Evolutionary conservation across 495 filamentous ascomycete genomes (phyloP).

Genomic region (Neurospora intermedia): DNA sequence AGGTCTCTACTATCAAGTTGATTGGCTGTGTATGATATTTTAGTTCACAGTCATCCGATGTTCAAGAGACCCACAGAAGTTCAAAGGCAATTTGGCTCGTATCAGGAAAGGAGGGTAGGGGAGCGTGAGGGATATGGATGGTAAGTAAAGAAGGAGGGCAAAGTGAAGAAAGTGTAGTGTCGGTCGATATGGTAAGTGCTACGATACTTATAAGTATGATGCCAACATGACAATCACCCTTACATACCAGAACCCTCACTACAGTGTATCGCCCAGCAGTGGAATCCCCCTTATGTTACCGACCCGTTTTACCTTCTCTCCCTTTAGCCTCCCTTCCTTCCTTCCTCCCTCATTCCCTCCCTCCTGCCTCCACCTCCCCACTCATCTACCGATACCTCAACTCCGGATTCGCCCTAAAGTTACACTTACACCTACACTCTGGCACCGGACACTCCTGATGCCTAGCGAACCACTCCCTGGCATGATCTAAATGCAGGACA

Average conservation of each 20-base stretch:
- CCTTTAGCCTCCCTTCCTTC: too few species aligned
- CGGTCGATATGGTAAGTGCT: background rate
- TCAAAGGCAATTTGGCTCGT: background rate
- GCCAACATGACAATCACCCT: background rate
- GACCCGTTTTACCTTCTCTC: background rate
- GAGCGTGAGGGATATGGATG: background rate
- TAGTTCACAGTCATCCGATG: background rate
- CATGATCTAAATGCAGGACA: slow-evolving; percentile 81
- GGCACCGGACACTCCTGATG: slow-evolving; percentile 80
- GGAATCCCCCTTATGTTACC: background rate
- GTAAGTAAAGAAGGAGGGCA: background rate
- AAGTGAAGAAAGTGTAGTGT: background rate
- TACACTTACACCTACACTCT: slow-evolving; percentile 80
- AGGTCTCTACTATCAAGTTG: background rate
- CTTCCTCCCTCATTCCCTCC: background rate
- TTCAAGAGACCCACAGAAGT: background rate
- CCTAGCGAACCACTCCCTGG: slow-evolving; percentile 72
- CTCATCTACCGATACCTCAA: slow-evolving; percentile 28
- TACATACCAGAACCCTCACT: background rate
- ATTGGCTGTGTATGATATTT: background rate
- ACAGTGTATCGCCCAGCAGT: too few species aligned
- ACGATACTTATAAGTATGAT: background rate
- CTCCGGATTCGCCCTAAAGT: slow-evolving; percentile 38
- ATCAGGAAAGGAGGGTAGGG: background rate
- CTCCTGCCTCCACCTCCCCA: background rate